Conservation (phyloP, 768 basidiomycete species). For the Infundibulicybe gibba region DNA sequence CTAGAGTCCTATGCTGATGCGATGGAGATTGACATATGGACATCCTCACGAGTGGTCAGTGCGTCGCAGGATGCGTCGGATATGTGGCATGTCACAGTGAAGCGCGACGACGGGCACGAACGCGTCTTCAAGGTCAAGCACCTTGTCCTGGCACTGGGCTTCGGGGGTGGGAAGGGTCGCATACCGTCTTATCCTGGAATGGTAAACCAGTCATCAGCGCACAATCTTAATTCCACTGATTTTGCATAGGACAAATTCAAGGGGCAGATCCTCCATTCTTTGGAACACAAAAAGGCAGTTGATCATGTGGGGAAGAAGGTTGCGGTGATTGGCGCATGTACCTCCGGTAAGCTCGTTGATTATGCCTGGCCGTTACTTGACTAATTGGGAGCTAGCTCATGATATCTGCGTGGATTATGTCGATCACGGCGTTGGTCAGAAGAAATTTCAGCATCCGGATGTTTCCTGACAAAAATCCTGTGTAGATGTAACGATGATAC, state of each 20-base stretch:
- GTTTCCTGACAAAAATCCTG: background rate
- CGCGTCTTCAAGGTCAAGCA: constrained; percentile 1
- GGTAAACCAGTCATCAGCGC: background rate
- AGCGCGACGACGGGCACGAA: background rate
- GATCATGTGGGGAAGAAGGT: constrained; percentile 52
- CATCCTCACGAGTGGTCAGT: constrained; percentile 7
- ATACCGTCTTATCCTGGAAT: background rate
- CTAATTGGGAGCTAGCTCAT: constrained; percentile 12
- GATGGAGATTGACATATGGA: constrained; percentile 54
- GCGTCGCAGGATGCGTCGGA: background rate
- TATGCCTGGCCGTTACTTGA: background rate
- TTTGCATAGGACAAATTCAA: constrained; percentile 30
- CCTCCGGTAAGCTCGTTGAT: constrained; percentile 28
- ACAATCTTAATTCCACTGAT: background rate
- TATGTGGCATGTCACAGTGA: constrained; percentile 1
- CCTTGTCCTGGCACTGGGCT: background rate
- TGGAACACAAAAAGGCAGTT: constrained; percentile 34
- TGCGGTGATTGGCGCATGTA: constrained; percentile 58
- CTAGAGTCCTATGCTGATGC: constrained; percentile 20
- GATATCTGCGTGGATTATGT: constrained; percentile 22
- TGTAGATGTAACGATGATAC: constrained; percentile 43
- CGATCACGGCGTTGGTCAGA: constrained; percentile 3
- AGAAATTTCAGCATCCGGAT: background rate
- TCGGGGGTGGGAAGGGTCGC: background rate
- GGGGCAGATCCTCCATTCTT: constrained; percentile 46